Evolutionary conservation across 371 early-diverging fungal species (phyloP), one percentile per base, ranked within the genome.

Genomic region (Mortierella sp.): DNA sequence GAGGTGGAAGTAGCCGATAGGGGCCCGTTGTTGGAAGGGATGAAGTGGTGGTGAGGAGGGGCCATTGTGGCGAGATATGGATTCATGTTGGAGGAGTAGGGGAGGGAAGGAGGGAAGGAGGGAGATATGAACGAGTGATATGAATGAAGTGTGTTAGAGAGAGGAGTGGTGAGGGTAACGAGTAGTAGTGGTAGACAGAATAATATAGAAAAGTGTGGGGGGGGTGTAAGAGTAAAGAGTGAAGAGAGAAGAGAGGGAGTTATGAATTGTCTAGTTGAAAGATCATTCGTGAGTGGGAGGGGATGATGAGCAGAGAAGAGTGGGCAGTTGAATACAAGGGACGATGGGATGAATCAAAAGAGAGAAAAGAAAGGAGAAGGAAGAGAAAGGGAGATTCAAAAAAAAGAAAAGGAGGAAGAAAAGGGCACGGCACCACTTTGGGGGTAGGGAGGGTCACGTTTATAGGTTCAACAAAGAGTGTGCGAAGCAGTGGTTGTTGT

Each of bases 21-120:
- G 60, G 60, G 35, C 60, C 60, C 60, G 32, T 60, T 60, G 60
- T 60, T 60, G 60, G 60, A 60, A 60, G 60, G 60, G 60, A 60
- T 32, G 60, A 60, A 60, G 60, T 60, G 60, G 32, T 60, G 60
- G 60, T 60, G 60, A 4, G 60, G 60, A 60, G 60, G 60, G 60
- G 60, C 60, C 60, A 60, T 32, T 29, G 60, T 32, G 60, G 60
- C 32, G 60, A 60, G 60, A 32, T 60, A 60, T 60, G 60, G 60
- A 32, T 60, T 60, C 60, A 60, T 60, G 35, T 60, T 60, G 60
- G 32, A 60, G n/a, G 29, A 27, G 58, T 58, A 16, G 10, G 16
- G 11, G 60, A 2, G 27, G 12, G 58, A 4, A 14, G 44, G 72
- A 29, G 54, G 35, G 54, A 48, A 48, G 63, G n/a, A 29, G 72